Evolutionary conservation across 1,284 basidiomycete genomes (phyloP).

Genomic region (Puccinia novopanici): DNA sequence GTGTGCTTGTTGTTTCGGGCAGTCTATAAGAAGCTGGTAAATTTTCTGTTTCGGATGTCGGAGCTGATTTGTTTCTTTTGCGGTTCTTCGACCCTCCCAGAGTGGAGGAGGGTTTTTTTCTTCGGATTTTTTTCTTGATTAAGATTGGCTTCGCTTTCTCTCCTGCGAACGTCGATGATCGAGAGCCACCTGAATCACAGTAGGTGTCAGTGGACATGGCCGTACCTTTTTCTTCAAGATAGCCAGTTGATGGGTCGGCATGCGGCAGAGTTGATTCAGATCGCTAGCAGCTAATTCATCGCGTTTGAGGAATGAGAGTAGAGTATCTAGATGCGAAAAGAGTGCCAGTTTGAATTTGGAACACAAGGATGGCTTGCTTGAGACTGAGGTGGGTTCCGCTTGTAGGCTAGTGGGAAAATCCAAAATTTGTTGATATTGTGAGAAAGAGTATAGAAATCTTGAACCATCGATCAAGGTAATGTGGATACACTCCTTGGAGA

Average conservation of each 20-base stretch:
- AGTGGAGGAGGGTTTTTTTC: not conserved
- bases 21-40: not conserved
- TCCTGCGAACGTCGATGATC: conserved; percentile 3
- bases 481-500: conserved; percentile 12
- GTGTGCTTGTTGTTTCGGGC: not conserved
- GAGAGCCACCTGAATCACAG: not conserved
- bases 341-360: conserved; percentile 17
- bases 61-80: conserved; percentile 8
- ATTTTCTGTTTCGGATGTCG: not conserved
- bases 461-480: conserved; percentile 28
- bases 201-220: conserved; percentile 6
- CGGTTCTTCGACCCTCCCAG: not conserved
- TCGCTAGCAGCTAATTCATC: not conserved
- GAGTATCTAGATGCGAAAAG: conserved; percentile 14
- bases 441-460: conserved; percentile 18
- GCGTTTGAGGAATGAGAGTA: not conserved
- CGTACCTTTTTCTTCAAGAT: conserved; percentile 10
- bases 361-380: not conserved
- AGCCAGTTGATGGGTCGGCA: conserved; percentile 18
- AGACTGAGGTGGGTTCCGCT: not conserved
- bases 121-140: not conserved
- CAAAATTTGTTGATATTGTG: conserved; percentile 1
- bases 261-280: conserved; percentile 11
- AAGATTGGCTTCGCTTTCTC: not conserved
- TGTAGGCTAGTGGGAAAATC: not conserved